Conservation (phyloP, 202 grass and related monocot genomes). For the Schoenoplectus tabernaemontani region DNA sequence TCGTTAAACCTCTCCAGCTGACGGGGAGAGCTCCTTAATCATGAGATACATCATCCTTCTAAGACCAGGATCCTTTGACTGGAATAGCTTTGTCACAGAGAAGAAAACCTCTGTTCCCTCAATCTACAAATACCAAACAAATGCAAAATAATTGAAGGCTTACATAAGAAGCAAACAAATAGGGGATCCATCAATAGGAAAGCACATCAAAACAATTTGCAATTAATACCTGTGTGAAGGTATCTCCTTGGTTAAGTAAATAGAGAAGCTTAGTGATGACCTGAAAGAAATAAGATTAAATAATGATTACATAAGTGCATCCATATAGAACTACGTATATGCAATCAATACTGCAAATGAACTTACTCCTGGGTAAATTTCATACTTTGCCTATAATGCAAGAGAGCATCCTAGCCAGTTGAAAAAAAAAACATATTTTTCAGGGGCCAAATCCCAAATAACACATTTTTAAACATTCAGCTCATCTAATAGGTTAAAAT, state of each 20-base stretch:
- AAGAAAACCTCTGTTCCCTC: constrained; percentile 96
- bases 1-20: constrained; percentile 65
- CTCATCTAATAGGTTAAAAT: neutral
- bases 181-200: neutral
- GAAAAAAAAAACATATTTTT: neutral
- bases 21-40: constrained; percentile 98
- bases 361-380: neutral
- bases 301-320: constrained; percentile 2
- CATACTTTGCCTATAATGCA: neutral
- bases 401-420: neutral
- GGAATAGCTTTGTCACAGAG: constrained; percentile 89
- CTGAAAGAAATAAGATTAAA: constrained; percentile 28
- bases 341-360: neutral
- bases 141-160: neutral
- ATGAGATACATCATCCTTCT: constrained; percentile 99
- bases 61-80: constrained; percentile 89
- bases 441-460: neutral
- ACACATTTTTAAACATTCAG: neutral
- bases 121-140: constrained; percentile 40
- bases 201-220: neutral
- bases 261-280: constrained; percentile 98
- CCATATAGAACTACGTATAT: neutral
- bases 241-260: constrained; percentile 96
- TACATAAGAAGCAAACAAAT: constrained; percentile 10
- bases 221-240: constrained; percentile 72